Evolutionary conservation across 768 basidiomycete genomes (phyloP).

Genomic region (Omphalotus guepiniiformis): DNA sequence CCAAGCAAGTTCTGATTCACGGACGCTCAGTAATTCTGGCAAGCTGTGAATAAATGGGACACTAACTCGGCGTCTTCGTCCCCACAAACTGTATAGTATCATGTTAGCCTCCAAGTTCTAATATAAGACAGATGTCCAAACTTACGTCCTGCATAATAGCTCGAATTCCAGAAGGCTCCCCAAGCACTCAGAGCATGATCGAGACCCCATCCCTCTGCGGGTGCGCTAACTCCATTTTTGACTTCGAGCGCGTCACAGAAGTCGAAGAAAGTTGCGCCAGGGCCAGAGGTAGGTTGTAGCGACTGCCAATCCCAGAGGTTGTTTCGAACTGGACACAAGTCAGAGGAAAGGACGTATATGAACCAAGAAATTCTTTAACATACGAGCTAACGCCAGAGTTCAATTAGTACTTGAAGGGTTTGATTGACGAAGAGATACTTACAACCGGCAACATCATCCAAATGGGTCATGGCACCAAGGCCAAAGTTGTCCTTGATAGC

Average conservation of each 20-base stretch:
- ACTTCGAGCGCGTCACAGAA: constrained; percentile 47
- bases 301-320: constrained; percentile 46
- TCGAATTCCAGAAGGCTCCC: constrained; percentile 37
- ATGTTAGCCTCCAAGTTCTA: not conserved
- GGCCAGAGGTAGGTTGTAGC: constrained; percentile 33
- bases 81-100: constrained; percentile 45
- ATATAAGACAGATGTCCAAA: not conserved
- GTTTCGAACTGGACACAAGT: constrained; percentile 19
- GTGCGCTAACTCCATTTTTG: constrained; percentile 36
- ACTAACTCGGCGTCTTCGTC: constrained; percentile 43
- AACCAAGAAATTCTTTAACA: not conserved
- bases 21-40: constrained; percentile 1
- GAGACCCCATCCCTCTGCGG: constrained; percentile 38
- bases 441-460: constrained; percentile 45
- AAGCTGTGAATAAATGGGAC: not conserved
- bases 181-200: constrained; percentile 39
- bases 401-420: not conserved
- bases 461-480: constrained; percentile 33
- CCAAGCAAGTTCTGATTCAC: constrained; percentile 28
- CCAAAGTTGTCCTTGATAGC: constrained; percentile 39
- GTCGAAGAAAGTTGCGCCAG: constrained; percentile 31
- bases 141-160: constrained; percentile 20
- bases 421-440: constrained; percentile 12
- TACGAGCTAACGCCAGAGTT: constrained; percentile 2
- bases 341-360: not conserved